Evolutionary conservation across 2,329 filamentous ascomycete genomes (phyloP), one percentile per base, ranked within the genome.

Genomic region (Metarhizium robertsii): DNA sequence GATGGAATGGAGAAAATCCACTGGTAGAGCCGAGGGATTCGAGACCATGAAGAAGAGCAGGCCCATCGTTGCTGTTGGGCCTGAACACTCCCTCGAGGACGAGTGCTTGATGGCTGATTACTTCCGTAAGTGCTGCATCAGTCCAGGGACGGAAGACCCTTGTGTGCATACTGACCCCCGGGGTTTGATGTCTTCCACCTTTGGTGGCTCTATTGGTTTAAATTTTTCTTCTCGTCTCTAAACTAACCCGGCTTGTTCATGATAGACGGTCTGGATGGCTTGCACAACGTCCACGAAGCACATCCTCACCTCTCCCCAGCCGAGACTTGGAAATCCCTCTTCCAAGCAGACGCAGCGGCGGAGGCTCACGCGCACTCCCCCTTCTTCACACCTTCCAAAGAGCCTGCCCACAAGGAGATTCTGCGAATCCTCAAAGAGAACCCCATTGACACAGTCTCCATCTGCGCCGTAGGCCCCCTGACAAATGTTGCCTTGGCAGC

Each of bases 401-500:
- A 75, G 5, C 83, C 84, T 1, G 84, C 92, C 0, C 86, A 95
- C 70, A 81, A 88, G 69, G 91, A 96, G 71, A 97, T 99, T 52
- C 80, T 99, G n/a, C 84, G 88, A 30, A 77, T 96, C 50, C 80
- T 99, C 20, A 80, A 79, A 55, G 88, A 94, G 64, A 91, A 94
- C 65, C 90, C 92, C 7, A 79, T 80, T 5, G 85, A 91, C 66
- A 94, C 88, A 1, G 84, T 99, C 63, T 92, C 88, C n/a, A 88
- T 99, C 66, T 84, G 96, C 42, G 89, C 89, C 29, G 79, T 97
- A 51, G 94, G 94, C 0, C 94, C 94, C 1, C 75, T 97, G 62
- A 97, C 94, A n/a, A 99, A 96, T 67, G 75, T 96, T 34, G 94
- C 94, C 1, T 72, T 95, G 30, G 94, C 94, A 3, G 92, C 94